These are phyloP conservation scores for Yarrowia porcina DNA, from an alignment of 805 yeast genomes.

Conservation along the genomic window DNA sequence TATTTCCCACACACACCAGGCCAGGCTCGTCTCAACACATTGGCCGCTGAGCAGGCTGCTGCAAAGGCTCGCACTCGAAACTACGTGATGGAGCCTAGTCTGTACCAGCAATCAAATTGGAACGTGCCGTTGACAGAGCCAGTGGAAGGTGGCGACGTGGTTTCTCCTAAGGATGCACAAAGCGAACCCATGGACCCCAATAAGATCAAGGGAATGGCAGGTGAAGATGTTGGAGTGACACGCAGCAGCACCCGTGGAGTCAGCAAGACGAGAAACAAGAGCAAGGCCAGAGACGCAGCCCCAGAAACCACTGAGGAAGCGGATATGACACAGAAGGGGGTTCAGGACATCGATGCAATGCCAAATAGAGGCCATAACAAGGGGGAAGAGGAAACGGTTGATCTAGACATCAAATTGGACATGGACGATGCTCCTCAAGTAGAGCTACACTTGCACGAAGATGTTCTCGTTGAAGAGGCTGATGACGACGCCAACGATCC, in stretches of 20 bases:
- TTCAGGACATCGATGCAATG: neutral
- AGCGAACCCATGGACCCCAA: conserved; percentile 5
- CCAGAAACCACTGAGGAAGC: neutral
- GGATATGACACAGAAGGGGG: neutral
- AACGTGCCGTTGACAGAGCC: neutral
- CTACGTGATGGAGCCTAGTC: conserved; percentile 5
- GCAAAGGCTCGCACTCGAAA: conserved; percentile 26
- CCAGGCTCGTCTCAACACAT: conserved; percentile 7
- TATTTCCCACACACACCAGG: conserved; percentile 36
- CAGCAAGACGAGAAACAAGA: conserved; percentile 10
- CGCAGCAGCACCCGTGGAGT: conserved; percentile 10
- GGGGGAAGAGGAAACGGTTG: conserved; percentile 2
- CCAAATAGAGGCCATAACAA: neutral
- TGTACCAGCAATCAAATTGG: neutral
- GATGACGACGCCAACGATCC: conserved; percentile 24
- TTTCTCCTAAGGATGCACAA: neutral
- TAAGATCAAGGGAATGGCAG: conserved; percentile 19
- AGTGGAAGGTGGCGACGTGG: neutral
- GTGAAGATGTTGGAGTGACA: conserved; percentile 4
- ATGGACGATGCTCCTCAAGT: conserved; percentile 1
- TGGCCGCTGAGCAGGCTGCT: conserved; percentile 23
- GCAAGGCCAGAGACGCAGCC: neutral
- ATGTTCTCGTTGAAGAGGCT: conserved; percentile 29
- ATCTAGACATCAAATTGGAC: neutral
- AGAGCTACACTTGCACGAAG: conserved; percentile 22